Base-by-base conservation (phyloP, 176 grass and related monocot genomes). In the Aegilops tauschii region DNA sequence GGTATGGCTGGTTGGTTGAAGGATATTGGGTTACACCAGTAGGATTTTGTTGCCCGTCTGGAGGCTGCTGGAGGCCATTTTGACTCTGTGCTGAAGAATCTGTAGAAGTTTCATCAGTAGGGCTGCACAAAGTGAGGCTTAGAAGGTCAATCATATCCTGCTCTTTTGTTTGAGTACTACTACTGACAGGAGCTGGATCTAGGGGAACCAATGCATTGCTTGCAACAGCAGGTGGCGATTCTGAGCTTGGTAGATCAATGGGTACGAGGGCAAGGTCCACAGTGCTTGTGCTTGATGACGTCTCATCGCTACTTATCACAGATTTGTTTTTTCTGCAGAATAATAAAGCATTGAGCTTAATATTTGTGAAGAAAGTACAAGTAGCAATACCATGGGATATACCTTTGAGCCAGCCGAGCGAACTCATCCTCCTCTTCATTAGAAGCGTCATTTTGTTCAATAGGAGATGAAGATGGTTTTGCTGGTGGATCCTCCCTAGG, bases 391-490 rank as follows among this genome's bases (percentile, higher is more conserved):
- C 61, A 59, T 39, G 87, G 36, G 76, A 74, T 54, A 31, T 71
- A 98, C 93, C 96, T 98, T 86, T 82, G 88, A 61, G 97, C 90
- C 50, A 98, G 81, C 78, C 78, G 84, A 73, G 82, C 83, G 52
- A 96, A 98, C n/a, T 92, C 94, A 85, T 98, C 96, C 80, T 95
- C 80, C 56, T 97, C 92, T 30, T 89, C 92, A 12, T 81, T 87
- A 35, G 80, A 73, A 66, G 61, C 35, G 32, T 59, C 70, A 32
- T 80, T 86, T 72, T 86, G 81, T 80, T 50, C 82, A 54, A 84
- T 63, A 28, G 78, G 77, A 56, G 80, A 75, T 76, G 80, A 71
- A 42, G 72, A 80, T 54, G 86, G 61, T 16, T 80, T 69, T 84
- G 84, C 90, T 71, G 68, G 23, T 27, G 79, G 54, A 72, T 69